Evolutionary conservation across 2,329 filamentous ascomycete species (phyloP).

Genomic region (Arthroderma sp.): DNA sequence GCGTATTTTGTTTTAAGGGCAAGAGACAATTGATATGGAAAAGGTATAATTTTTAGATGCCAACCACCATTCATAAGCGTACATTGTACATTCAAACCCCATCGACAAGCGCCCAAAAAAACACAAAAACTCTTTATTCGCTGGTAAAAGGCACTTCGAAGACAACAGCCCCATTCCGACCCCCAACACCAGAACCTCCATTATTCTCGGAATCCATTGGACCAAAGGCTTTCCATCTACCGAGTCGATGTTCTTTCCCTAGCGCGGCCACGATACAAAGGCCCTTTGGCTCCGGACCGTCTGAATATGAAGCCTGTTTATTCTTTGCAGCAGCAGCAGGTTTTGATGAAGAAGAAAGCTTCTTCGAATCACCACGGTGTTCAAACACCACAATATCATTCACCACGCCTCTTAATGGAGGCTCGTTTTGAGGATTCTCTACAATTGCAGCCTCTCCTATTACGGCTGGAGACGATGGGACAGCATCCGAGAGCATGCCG

Average conservation of each 20-base stretch:
- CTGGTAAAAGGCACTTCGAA: constrained; percentile 56
- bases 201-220: constrained; percentile 22
- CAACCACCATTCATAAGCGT: no score
- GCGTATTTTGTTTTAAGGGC: no score
- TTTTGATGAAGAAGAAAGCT: constrained; percentile 13
- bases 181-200: constrained; percentile 27
- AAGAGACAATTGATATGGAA: no score
- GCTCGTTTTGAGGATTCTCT: constrained; percentile 15
- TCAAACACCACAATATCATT: constrained; percentile 86
- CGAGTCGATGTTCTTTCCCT: constrained; percentile 73
- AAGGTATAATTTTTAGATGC: no score
- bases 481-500: constrained; percentile 9
- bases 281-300: constrained; percentile 34
- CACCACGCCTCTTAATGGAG: constrained; percentile 57
- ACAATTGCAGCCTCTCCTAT: constrained; percentile 18
- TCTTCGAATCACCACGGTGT: constrained; percentile 39
- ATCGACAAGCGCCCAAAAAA: no score
- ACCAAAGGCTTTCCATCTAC: constrained; percentile 55
- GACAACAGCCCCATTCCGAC: constrained; percentile 71
- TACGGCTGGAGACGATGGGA: no score
- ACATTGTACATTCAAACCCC: no score
- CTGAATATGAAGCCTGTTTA: constrained; percentile 9
- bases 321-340: constrained; percentile 8
- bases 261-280: constrained; percentile 76
- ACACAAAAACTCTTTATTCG: neutral